phyloP scores from a whole-genome alignment of 345 rosid species.

The Euphorbia peplus region DNA sequence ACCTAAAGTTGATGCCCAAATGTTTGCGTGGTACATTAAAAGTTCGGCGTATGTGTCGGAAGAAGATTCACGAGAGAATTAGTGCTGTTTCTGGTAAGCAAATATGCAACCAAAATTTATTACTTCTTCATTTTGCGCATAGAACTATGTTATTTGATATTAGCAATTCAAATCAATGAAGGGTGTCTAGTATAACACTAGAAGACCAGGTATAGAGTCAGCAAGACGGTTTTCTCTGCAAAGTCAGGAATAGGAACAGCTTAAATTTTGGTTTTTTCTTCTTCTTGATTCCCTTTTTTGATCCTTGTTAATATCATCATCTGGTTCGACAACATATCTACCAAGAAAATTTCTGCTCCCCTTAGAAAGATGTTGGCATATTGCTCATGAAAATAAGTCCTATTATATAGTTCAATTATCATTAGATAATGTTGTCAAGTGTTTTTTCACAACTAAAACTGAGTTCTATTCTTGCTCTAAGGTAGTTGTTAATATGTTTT shows the following conservation, averaged over 20 bases:
- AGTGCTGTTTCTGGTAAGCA: slow-evolving; percentile 62
- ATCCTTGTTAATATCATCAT: not conserved
- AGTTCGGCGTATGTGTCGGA: slow-evolving; percentile 65
- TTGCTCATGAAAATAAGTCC: not conserved
- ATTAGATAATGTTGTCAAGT: not conserved
- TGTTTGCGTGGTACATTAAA: slow-evolving; percentile 51
- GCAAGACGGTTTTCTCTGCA: not conserved
- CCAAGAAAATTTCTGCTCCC: not conserved
- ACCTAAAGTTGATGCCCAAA: slow-evolving; percentile 61
- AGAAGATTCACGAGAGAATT: slow-evolving; percentile 82
- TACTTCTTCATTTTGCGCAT: not conserved
- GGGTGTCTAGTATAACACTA: no score
- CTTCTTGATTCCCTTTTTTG: not conserved
- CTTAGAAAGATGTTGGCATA: not conserved
- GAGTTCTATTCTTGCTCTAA: not conserved
- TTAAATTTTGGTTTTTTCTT: not conserved
- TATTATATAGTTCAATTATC: not conserved
- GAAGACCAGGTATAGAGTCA: not conserved
- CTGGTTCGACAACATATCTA: not conserved
- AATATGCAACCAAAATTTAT: not conserved
- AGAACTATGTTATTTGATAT: not conserved
- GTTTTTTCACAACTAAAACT: not conserved
- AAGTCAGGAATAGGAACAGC: not conserved
- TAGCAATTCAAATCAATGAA: not conserved
- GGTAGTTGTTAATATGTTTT: not conserved